A percentile compares a stretch with the other conserved stretches of the same genome.
These are phyloP conservation scores for Trichosanthes truncata DNA, from an alignment of 306 rosid species.

Conservation along the genomic window DNA sequence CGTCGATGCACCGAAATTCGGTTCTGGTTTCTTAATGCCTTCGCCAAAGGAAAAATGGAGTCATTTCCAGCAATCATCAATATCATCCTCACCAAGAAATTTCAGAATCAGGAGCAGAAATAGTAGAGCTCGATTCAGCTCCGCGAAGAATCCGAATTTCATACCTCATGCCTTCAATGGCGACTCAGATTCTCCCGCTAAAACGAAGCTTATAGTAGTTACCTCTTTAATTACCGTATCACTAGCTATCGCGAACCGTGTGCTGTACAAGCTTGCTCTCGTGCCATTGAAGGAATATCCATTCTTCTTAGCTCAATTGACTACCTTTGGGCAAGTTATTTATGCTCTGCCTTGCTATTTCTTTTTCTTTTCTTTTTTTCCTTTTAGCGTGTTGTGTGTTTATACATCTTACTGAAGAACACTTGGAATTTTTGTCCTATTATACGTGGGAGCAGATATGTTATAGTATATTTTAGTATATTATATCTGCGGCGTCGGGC, in stretches of 20 bases:
- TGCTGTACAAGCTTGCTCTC: slow-evolving; percentile 80
- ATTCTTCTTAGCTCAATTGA: slow-evolving; percentile 76
- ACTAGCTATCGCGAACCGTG: slow-evolving; percentile 69
- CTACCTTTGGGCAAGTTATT: slow-evolving; percentile 54
- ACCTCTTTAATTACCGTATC: slow-evolving; percentile 32
- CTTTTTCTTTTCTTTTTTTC: neutral
- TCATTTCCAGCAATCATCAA: neutral
- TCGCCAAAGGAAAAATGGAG: neutral
- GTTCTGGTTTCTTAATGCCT: slow-evolving; percentile 8
- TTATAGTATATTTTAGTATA: slow-evolving; percentile 50
- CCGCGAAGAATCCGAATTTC: slow-evolving; percentile 1
- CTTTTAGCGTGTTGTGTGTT: neutral
- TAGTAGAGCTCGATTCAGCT: neutral
- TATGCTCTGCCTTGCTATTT: neutral
- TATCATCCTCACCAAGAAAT: slow-evolving; percentile 15
- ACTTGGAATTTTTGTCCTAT: neutral
- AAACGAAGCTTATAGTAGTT: slow-evolving; percentile 19
- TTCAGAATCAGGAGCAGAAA: slow-evolving; percentile 16
- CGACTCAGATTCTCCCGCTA: slow-evolving; percentile 14
- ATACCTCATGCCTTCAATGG: slow-evolving; percentile 35
- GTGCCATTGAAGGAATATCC: slow-evolving; percentile 72
- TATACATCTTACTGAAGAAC: neutral
- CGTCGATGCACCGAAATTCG: slow-evolving; percentile 11
- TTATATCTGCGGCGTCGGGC: slow-evolving; percentile 48
- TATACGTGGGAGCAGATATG: slow-evolving; percentile 39